Evolutionary conservation across 805 yeast species (phyloP).

Genomic region (Kodamaea jinghongensis): DNA sequence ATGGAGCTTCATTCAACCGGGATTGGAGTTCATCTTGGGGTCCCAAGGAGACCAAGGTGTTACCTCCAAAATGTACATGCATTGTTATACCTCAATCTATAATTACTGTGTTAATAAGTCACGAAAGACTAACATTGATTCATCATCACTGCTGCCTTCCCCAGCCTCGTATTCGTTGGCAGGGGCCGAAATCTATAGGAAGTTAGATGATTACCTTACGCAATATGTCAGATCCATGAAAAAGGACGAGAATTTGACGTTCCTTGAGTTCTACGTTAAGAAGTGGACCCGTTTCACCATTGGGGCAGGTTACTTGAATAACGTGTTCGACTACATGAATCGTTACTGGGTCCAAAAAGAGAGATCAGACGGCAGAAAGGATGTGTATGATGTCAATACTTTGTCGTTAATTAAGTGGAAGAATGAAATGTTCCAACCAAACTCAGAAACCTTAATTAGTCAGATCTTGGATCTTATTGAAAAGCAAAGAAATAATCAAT

Average conservation of each 20-base stretch:
- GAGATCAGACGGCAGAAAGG: conserved; percentile 87
- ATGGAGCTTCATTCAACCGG: conserved; percentile 78
- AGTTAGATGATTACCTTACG: conserved; percentile 63
- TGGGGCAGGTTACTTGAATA: conserved; percentile 89
- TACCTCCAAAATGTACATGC: conserved; percentile 74
- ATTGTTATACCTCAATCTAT: conserved; percentile 87
- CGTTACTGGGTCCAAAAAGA: conserved; percentile 98
- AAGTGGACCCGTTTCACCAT: conserved; percentile 87
- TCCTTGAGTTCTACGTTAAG: conserved; percentile 78
- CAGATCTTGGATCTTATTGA: conserved; percentile 78
- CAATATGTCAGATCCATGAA: conserved; percentile 52
- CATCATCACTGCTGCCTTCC: conserved; percentile 17
- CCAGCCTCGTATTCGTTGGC: conserved; percentile 51
- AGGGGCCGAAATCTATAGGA: conserved; percentile 85
- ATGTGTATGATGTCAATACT: conserved; percentile 88
- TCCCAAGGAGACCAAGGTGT: conserved; percentile 64
- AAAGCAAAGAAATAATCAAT: conserved; percentile 74
- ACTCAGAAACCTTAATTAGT: conserved; percentile 55
- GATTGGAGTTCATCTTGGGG: conserved; percentile 67
- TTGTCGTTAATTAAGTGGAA: conserved; percentile 88
- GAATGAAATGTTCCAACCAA: conserved; percentile 68
- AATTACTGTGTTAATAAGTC: conserved; percentile 87
- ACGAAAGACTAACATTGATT: conserved; percentile 29
- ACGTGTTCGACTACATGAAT: conserved; percentile 92
- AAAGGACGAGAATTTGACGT: conserved; percentile 56